phyloP scores from a whole-genome alignment of 2,329 filamentous ascomycete species.

The Trichoderma gracile region DNA sequence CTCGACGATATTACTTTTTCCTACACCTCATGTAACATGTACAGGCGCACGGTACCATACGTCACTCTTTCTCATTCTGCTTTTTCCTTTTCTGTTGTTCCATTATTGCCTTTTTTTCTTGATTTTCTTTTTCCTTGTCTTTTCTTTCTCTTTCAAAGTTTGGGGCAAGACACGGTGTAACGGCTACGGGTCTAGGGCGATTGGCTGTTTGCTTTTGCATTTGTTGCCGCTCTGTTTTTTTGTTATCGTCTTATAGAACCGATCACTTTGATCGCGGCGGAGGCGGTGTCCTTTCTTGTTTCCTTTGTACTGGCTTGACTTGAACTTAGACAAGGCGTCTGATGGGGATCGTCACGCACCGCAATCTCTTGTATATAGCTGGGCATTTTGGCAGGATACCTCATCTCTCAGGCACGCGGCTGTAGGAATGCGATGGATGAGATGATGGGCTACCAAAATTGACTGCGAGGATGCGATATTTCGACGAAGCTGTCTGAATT shows the following conservation, averaged over 20 bases:
- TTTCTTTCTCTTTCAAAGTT: neutral
- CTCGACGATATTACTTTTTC: neutral
- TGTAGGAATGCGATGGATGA: conserved; percentile 3
- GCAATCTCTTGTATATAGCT: conserved; percentile 19
- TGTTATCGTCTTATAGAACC: neutral
- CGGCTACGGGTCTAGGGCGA: conserved; percentile 12
- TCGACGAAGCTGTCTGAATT: neutral
- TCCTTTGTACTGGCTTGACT: neutral
- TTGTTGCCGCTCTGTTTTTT: neutral
- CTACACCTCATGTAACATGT: conserved; percentile 6
- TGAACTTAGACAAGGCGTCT: conserved; percentile 17
- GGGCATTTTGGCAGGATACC: neutral
- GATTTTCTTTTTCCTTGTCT: neutral
- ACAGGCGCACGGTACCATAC: conserved; percentile 21
- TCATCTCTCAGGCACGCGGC: neutral
- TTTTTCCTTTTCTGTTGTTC: neutral
- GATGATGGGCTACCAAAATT: conserved; percentile 22
- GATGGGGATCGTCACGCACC: conserved; percentile 14
- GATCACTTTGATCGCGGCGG: conserved; percentile 10
- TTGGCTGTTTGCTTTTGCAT: conserved; percentile 9
- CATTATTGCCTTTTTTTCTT: neutral
- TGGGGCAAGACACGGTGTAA: conserved; percentile 17
- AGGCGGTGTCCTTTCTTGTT: neutral
- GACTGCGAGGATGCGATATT: conserved; percentile 11
- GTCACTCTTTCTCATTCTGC: conserved; percentile 1